A percentile compares a stretch with the other conserved stretches of the same genome.
Evolutionary conservation across 495 filamentous ascomycete genomes (phyloP).

Genomic region (Acidomyces sp.): DNA sequence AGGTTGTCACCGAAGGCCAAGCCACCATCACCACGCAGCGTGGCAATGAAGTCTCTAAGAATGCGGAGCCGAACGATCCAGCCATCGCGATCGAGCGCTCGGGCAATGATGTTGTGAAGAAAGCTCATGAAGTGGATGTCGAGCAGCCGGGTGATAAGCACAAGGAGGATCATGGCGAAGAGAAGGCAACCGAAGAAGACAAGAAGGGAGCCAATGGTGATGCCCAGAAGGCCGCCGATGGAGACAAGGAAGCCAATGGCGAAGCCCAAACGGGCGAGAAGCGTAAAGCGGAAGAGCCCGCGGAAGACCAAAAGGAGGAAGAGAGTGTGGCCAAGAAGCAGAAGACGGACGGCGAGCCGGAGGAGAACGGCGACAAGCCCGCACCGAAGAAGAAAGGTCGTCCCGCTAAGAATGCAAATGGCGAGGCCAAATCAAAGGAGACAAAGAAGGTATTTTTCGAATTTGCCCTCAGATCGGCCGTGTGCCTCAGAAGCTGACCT

Average conservation of each 20-base stretch:
- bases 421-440: conserved; percentile 18
- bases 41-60: conserved; percentile 50
- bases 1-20: conserved; percentile 44
- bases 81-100: conserved; percentile 41
- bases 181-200: conserved; percentile 14
- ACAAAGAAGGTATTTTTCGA: no score
- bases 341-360: conserved; percentile 26
- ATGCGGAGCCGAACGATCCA: conserved; percentile 43
- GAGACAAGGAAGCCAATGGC: conserved; percentile 20
- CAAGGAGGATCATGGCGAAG: conserved; percentile 25
- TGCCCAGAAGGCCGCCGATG: no score
- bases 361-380: conserved; percentile 20
- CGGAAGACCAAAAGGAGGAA: conserved; percentile 25
- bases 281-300: conserved; percentile 29
- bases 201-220: conserved; percentile 22
- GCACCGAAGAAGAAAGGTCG: conserved; percentile 31
- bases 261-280: conserved; percentile 30
- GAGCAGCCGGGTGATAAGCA: conserved; percentile 21
- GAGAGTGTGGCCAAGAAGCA: conserved; percentile 25
- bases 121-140: conserved; percentile 16
- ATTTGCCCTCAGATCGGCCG: no score
- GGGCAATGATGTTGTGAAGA: conserved; percentile 42
- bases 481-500: no score
- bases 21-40: conserved; percentile 44
- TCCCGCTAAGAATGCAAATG: conserved; percentile 31